Evolutionary conservation across 352 stramenopile species (phyloP).

Genomic region (Pelagophyceae sp.): DNA sequence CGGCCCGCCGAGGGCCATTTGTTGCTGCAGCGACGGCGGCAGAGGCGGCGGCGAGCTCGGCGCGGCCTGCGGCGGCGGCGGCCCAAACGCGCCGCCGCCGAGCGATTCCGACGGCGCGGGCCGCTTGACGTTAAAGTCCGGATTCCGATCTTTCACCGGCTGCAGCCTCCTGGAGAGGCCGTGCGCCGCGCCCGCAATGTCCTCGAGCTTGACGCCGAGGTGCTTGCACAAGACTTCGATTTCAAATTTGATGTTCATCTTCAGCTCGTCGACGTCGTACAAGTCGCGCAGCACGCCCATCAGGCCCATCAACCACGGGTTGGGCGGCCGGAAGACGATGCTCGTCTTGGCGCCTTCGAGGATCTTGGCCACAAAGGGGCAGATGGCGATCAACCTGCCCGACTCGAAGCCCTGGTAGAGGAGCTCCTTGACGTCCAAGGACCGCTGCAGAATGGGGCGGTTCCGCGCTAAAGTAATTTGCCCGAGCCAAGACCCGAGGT

Average conservation of each 20-base stretch:
- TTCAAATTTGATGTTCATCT: slow-evolving; percentile 99
- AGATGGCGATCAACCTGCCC: slow-evolving; percentile 93
- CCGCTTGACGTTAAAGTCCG: slow-evolving; percentile 96
- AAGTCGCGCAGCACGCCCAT: slow-evolving; percentile 92
- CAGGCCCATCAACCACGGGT: slow-evolving; percentile 99
- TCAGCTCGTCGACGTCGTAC: slow-evolving; percentile 96
- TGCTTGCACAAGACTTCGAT: slow-evolving; percentile 98
- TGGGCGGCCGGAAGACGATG: slow-evolving; percentile 92
- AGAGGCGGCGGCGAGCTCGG: background rate
- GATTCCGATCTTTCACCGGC: slow-evolving; percentile 83
- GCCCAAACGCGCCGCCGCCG: background rate
- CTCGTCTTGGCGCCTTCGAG: slow-evolving; percentile 92
- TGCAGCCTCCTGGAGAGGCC: slow-evolving; percentile 12
- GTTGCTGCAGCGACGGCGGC: background rate
- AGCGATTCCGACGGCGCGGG: background rate
- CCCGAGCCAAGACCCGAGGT: slow-evolving; percentile 94
- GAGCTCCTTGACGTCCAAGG: slow-evolving; percentile 96
- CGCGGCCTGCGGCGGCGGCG: background rate
- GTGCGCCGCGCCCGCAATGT: slow-evolving; percentile 62
- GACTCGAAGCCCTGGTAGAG: slow-evolving; percentile 89
- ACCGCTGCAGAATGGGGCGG: slow-evolving; percentile 90
- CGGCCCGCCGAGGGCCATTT: background rate
- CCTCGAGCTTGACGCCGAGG: slow-evolving; percentile 91
- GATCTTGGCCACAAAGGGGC: slow-evolving; percentile 95
- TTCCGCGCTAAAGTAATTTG: slow-evolving; percentile 95